These are phyloP conservation scores for Wickerhamomyces canadensis DNA, from an alignment of 805 yeast species.

Conservation along the genomic window DNA sequence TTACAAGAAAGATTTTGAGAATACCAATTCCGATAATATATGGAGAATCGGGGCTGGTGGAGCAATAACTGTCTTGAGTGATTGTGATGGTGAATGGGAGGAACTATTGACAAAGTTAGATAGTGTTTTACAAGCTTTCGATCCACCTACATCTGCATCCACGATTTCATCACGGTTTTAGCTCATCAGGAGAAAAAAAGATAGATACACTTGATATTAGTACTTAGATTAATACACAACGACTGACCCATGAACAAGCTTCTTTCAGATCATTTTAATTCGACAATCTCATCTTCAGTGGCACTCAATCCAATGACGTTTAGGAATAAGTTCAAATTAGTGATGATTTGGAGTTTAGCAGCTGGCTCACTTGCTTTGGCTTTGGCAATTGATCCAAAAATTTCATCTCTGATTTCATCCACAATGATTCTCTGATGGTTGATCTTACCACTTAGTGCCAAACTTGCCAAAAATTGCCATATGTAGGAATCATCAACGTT, in stretches of 20 bases:
- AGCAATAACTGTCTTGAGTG: constrained; percentile 87
- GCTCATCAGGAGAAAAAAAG: too few relatives aligned
- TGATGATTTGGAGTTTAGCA: constrained; percentile 55
- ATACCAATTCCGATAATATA: constrained; percentile 23
- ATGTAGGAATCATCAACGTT: constrained; percentile 44
- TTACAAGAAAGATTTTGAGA: constrained; percentile 43
- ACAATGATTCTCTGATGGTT: constrained; percentile 91
- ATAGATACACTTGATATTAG: too few relatives aligned
- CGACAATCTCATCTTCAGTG: constrained; percentile 81
- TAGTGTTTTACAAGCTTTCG: constrained; percentile 72
- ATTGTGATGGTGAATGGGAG: constrained; percentile 81
- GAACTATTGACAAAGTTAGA: constrained; percentile 81
- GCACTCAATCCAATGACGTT: constrained; percentile 97
- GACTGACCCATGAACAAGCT: neutral
- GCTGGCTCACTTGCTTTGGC: constrained; percentile 47
- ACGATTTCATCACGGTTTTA: too few relatives aligned
- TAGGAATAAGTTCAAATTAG: constrained; percentile 83
- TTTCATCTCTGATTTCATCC: constrained; percentile 89
- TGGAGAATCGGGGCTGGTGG: constrained; percentile 99
- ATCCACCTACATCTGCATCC: neutral
- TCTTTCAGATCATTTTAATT: constrained; percentile 39
- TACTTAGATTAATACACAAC: neutral
- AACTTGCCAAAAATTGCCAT: constrained; percentile 95
- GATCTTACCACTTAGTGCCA: constrained; percentile 84
- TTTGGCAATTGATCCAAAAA: constrained; percentile 78